Percentiles rank a stretch among this genome's conserved stretches.
Evolutionary conservation across 352 stramenopile genomes (phyloP).

Genomic region (Globisporangium perplexum): DNA sequence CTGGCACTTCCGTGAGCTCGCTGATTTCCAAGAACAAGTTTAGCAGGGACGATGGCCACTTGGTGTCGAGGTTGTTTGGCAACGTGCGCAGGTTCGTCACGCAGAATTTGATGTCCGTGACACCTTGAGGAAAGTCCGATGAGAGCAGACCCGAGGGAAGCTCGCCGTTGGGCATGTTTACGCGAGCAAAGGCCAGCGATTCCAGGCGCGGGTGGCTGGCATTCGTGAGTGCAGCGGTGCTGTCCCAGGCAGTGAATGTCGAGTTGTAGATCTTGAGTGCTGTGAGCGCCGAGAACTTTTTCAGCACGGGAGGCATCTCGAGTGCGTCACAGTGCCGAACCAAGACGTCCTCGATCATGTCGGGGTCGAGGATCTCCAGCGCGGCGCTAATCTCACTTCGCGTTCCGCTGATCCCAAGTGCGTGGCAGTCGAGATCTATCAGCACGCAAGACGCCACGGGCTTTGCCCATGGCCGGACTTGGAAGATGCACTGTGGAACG

Average conservation of each 20-base stretch:
- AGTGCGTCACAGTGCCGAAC: conserved; percentile 33
- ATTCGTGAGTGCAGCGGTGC: conserved; percentile 20
- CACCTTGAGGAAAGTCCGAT: neutral
- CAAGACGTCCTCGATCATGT: conserved; percentile 18
- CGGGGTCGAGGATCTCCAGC: conserved; percentile 16
- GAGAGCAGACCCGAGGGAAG: neutral
- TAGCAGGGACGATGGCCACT: neutral
- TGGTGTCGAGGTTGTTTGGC: neutral
- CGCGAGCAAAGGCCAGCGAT: conserved; percentile 16
- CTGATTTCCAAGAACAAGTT: neutral
- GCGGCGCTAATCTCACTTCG: conserved; percentile 10
- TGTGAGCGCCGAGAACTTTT: conserved; percentile 24
- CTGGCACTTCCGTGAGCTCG: neutral
- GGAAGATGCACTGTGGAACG: conserved; percentile 16
- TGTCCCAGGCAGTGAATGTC: conserved; percentile 23
- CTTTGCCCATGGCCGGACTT: conserved; percentile 23
- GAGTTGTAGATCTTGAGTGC: conserved; percentile 43
- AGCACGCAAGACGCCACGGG: conserved; percentile 19
- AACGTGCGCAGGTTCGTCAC: neutral
- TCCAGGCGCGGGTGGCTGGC: conserved; percentile 20
- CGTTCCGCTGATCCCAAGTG: conserved; percentile 6
- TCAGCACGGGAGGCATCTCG: conserved; percentile 20
- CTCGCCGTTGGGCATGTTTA: neutral
- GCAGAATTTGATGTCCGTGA: neutral
- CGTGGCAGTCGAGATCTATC: conserved; percentile 19